Evolutionary conservation across 768 basidiomycete species (phyloP), one percentile per base, ranked within the genome.

Genomic region (Kwoniella bestiolae): DNA sequence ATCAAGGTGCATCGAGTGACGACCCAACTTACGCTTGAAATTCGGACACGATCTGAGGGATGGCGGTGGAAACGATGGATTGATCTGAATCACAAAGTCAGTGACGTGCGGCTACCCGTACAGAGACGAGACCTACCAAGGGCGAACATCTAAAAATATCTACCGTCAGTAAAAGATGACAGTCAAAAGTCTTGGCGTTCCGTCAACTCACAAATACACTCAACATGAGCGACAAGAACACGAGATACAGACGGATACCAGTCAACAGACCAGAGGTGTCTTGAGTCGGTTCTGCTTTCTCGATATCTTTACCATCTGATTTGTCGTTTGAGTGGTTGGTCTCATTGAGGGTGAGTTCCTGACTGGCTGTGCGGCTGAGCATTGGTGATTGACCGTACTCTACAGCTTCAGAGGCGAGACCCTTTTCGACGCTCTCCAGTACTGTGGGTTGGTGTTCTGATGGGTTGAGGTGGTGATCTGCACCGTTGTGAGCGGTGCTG

Each of bases 21-120:
- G 41, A 16, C 21, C 16, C 14, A 5, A 66, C 65, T 53, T 28
- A 66, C 23, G 76, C 65, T 44, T 77, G 53, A 64, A 73, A 76
- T 7, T 71, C 65, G 16, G 70, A 70, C 0, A 72, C 70, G 45
- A 73, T 65, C n/a, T 69, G 72, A 16, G 76, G 74, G 49, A 75
- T 73, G 45, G 73, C 73, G n/a, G 72, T 75, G 28, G 73, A 58
- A 11, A 74, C 74, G 68, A 77, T 77, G n/a, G 73, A 75, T 60
- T 77, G 76, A 45, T 77, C 76, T 41, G 67, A 34, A 23, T 8
- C 12, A 28, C 5, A 29, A 8, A 21, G 32, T 61, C 16, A 64
- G 58, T 14, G 49, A 31, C n/a, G 26, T 1, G 9, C 3, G 34
- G 25, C 1, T 56, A 25, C n/a, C n/a, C 44, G 23, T 31, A 41